Evolutionary conservation across 169 alveolate genomes (phyloP), one percentile per base, ranked within the genome.

Genomic region (Plasmodium vivax): DNA sequence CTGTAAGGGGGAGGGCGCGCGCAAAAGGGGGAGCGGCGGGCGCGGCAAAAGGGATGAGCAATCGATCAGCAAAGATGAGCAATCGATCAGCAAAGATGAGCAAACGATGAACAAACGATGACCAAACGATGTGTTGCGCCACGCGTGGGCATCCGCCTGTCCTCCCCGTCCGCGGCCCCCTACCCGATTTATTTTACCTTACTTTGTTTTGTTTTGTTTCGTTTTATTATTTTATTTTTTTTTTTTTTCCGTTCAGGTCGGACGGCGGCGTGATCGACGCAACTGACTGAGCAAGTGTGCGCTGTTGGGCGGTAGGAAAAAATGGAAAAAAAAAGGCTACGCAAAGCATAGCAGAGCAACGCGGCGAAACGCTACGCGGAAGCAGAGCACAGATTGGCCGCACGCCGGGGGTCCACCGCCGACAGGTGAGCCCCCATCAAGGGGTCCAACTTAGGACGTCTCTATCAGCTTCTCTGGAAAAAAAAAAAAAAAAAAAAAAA

Each of bases 1-100:
- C 95, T 98, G 98, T 95, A 82, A 85, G 51, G 62, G 58, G 71
- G 74, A 81, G 54, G 45, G n/a, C n/a, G n/a, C n/a, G n/a, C n/a
- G n/a, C n/a, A n/a, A n/a, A n/a, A n/a, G n/a, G n/a, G n/a, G n/a
- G n/a, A n/a, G n/a, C n/a, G n/a, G n/a, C n/a, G n/a, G n/a, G n/a
- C n/a, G n/a, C n/a, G n/a, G n/a, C n/a, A n/a, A n/a, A n/a, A n/a
- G n/a, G n/a, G n/a, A n/a, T n/a, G n/a, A n/a, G n/a, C n/a, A n/a
- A n/a, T n/a, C n/a, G n/a, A n/a, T n/a, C n/a, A n/a, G n/a, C n/a
- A n/a, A n/a, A n/a, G n/a, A n/a, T n/a, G n/a, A n/a, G n/a, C n/a
- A n/a, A n/a, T n/a, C n/a, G n/a, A n/a, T n/a, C n/a, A n/a, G n/a
- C n/a, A n/a, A n/a, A n/a, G n/a, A n/a, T n/a, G n/a, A n/a, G n/a